phyloP scores from a whole-genome alignment of 768 basidiomycete genomes.

The Lactifluus hygrophoroides region DNA sequence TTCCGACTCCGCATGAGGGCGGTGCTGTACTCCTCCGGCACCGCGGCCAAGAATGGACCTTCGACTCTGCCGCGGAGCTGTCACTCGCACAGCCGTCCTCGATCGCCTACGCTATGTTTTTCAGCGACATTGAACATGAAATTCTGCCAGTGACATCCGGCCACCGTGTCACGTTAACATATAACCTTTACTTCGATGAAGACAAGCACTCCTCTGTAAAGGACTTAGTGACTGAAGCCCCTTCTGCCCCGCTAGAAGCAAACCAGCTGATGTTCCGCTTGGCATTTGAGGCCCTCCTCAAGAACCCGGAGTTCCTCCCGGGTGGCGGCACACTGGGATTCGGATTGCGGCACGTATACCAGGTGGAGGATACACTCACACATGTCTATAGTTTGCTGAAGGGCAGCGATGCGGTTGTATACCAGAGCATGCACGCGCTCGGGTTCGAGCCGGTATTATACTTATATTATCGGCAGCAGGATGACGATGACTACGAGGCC shows the following conservation, averaged over 20 bases:
- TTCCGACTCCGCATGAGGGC: conserved; percentile 33
- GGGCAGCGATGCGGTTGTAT: neutral
- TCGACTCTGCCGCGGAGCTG: conserved; percentile 31
- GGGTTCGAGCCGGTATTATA: neutral
- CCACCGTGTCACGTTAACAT: conserved; percentile 37
- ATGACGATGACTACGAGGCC: neutral
- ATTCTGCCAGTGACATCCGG: conserved; percentile 35
- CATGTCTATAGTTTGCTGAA: conserved; percentile 1
- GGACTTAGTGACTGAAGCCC: neutral
- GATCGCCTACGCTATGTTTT: conserved; percentile 35
- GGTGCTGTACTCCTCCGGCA: conserved; percentile 35
- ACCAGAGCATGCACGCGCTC: neutral
- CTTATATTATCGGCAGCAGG: neutral
- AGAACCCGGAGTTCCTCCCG: conserved; percentile 1
- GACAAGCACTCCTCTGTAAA: neutral
- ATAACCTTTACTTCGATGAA: conserved; percentile 31
- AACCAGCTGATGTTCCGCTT: neutral
- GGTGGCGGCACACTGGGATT: conserved; percentile 1
- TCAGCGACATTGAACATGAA: conserved; percentile 39
- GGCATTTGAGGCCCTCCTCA: neutral
- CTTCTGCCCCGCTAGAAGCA: neutral
- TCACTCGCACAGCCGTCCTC: conserved; percentile 6
- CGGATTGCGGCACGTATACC: conserved; percentile 4
- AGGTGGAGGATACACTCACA: neutral
- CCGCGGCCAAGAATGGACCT: conserved; percentile 27